Conservation (phyloP, 2,329 filamentous ascomycete species). For the Diaporthe citrichinensis region DNA sequence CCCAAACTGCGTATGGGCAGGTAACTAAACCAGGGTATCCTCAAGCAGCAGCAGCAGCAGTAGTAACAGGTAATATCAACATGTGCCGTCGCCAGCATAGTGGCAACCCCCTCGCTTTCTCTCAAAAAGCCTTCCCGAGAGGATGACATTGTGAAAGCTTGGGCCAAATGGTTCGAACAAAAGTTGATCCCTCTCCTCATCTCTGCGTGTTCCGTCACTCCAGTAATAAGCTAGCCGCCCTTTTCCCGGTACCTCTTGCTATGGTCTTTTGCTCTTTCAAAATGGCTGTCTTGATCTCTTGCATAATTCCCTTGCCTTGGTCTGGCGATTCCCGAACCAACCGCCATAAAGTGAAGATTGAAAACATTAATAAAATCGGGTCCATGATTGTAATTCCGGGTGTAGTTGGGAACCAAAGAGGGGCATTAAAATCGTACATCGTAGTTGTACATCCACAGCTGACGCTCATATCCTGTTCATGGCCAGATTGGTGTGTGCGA, state of each 20-base stretch:
- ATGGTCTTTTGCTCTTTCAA: background rate
- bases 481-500: background rate
- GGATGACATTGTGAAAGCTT: background rate
- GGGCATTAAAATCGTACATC: constrained; percentile 36
- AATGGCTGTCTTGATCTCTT: constrained; percentile 31
- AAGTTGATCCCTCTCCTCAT: constrained; percentile 1
- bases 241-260: constrained; percentile 19
- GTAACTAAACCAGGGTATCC: constrained; percentile 37
- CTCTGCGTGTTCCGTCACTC: background rate
- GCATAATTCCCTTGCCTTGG: constrained; percentile 6
- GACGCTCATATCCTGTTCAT: constrained; percentile 26
- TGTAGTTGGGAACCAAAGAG: constrained; percentile 28
- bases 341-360: constrained; percentile 28
- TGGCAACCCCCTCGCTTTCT: background rate
- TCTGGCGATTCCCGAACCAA: constrained; percentile 22
- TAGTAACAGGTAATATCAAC: constrained; percentile 16
- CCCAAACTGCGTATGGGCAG: constrained; percentile 25
- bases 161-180: constrained; percentile 11
- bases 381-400: constrained; percentile 28
- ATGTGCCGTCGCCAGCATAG: constrained; percentile 18
- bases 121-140: background rate
- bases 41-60: constrained; percentile 21
- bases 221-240: constrained; percentile 25
- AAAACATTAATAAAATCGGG: constrained; percentile 39
- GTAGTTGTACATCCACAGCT: constrained; percentile 37